Evolutionary conservation across 306 rosid species (phyloP).

Genomic region (Corylus avellana): DNA sequence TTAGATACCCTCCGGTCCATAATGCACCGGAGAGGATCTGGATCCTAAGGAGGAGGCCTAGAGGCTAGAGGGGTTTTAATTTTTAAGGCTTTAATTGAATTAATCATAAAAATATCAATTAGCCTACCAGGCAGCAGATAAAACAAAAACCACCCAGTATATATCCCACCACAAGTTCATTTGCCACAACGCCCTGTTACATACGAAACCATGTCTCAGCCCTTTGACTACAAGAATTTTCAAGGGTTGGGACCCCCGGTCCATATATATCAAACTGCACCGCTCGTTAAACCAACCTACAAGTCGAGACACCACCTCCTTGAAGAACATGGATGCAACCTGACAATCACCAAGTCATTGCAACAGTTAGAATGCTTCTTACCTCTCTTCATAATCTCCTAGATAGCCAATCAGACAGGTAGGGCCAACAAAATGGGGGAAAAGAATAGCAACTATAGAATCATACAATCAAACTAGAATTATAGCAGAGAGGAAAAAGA

Average conservation of each 20-base stretch:
- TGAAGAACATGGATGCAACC: conserved; percentile 95
- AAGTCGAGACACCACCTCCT: conserved; percentile 92
- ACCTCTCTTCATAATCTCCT: background rate
- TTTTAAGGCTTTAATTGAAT: conserved; percentile 10
- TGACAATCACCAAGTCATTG: conserved; percentile 29
- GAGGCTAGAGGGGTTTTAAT: too few relatives aligned
- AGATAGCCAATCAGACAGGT: background rate
- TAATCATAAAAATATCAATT: conserved; percentile 14
- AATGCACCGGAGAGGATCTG: too few relatives aligned
- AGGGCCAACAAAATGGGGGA: background rate
- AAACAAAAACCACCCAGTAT: conserved; percentile 31
- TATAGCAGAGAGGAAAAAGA: background rate
- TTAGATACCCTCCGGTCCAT: too few relatives aligned
- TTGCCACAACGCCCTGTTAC: background rate
- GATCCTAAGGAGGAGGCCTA: too few relatives aligned
- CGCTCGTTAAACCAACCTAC: conserved; percentile 89
- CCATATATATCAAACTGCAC: conserved; percentile 77
- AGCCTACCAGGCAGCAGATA: conserved; percentile 20
- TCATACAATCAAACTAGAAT: too few relatives aligned
- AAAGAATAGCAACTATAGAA: too few relatives aligned
- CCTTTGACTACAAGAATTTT: conserved; percentile 60
- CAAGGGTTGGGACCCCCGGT: conserved; percentile 67
- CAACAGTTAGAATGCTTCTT: conserved; percentile 20
- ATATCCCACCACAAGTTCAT: background rate
- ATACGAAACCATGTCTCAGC: conserved; percentile 31